Base-by-base conservation (phyloP, 345 rosid genomes). In the Punica granatum region DNA sequence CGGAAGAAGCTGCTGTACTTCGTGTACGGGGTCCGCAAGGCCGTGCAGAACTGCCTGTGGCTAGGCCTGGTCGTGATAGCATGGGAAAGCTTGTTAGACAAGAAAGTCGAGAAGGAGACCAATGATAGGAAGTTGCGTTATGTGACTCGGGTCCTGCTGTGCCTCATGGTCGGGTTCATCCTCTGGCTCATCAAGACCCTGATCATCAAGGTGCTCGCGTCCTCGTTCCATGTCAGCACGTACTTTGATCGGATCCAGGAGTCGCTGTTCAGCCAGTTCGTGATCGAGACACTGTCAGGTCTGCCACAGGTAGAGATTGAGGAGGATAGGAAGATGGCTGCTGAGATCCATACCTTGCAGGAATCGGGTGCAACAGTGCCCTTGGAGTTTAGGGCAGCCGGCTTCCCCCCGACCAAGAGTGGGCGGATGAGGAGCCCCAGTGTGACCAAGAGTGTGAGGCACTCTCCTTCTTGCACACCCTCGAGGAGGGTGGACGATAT, bases 221-320 rank as follows among this genome's bases (percentile, higher is more conserved):
- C 95, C 4, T 87, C 92, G 0, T 93, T 93, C 70, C 98, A 93
- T 59, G 97, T 93, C 0, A 90, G 96, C 48, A 89, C 98, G 0
- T 93, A 93, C 70, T 93, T 93, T 16, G 98, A 93, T 64, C 71
- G 98, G 71, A 93, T 93, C 76, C 97, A 88, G 69, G 97, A 90
- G 18, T 80, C 97, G 0, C 30, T 90, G 60, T 93, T 90, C 72
- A 82, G 84, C 66, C 98, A 93, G 49, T 93, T 79, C 21, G 92
- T 91, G 64, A 87, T 93, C n/a, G 95, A 82, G 76, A 85, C 89
- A 6, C 71, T 93, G 0, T 89, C 99, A 0, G 97, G 99, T 39
- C 85, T 90, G 10, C 97, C 99, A 0, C 67, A 80, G 77, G 66
- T 86, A 6, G 96, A 91, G 69, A 71, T 80, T 53, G 81, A 87